These are phyloP conservation scores for Yamadazyma paraphyllophila DNA, from an alignment of 805 yeast genomes.

Conservation along the genomic window DNA sequence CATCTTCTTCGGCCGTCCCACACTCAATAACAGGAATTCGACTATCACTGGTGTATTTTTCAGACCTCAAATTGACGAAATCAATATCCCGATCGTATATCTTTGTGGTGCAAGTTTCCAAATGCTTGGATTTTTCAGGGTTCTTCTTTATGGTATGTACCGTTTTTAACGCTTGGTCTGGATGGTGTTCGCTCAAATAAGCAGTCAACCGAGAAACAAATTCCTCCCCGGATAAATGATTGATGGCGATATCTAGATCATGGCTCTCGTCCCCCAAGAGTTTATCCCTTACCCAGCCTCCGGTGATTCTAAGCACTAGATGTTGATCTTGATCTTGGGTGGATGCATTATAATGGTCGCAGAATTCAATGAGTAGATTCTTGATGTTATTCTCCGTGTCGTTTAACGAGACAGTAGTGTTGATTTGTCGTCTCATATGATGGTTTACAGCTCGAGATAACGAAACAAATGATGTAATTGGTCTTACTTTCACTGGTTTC, in stretches of 20 bases:
- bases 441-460: neutral
- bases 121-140: constrained; percentile 93
- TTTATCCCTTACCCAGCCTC: constrained; percentile 99
- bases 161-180: constrained; percentile 22
- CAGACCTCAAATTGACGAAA: constrained; percentile 87
- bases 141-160: constrained; percentile 81
- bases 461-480: neutral
- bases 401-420: constrained; percentile 30
- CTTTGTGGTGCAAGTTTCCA: constrained; percentile 94
- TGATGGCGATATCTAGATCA: constrained; percentile 91
- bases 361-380: constrained; percentile 40
- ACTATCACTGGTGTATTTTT: constrained; percentile 77
- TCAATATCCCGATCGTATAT: constrained; percentile 84
- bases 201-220: constrained; percentile 69
- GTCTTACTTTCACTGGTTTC: constrained; percentile 2
- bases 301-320: constrained; percentile 76
- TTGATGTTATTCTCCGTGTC: constrained; percentile 44
- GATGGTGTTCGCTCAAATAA: constrained; percentile 36
- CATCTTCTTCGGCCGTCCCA: constrained; percentile 93
- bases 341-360: constrained; percentile 32
- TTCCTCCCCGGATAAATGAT: constrained; percentile 77
- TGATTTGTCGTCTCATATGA: constrained; percentile 6
- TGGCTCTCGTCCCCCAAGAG: constrained; percentile 74
- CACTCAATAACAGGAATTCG: constrained; percentile 80
- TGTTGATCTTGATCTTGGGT: constrained; percentile 13